phyloP scores from a whole-genome alignment of 306 rosid genomes.

The Pueraria montana region DNA sequence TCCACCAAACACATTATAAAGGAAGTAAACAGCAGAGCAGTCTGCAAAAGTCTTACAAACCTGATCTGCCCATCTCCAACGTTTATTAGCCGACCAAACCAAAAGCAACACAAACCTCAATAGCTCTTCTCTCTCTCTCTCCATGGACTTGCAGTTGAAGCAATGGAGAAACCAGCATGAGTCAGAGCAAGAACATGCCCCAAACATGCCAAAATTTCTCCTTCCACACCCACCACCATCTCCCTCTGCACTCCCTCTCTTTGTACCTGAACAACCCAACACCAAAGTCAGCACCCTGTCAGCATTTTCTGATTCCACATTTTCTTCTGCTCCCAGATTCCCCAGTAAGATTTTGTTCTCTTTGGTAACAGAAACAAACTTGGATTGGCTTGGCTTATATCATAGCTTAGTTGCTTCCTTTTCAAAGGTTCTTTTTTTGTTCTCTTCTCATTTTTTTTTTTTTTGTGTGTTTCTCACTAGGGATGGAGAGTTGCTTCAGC shows the following conservation, averaged over 20 bases:
- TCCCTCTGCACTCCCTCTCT: neutral
- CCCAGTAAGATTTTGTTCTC: neutral
- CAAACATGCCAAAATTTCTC: neutral
- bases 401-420: neutral
- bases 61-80: neutral
- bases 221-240: neutral
- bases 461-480: neutral
- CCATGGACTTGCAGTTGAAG: neutral
- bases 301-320: neutral
- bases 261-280: neutral
- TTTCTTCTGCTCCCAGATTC: neutral
- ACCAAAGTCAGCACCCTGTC: neutral
- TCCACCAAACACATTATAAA: no score
- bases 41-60: conserved; percentile 5
- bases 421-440: neutral
- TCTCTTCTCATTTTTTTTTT: no score
- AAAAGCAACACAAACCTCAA: neutral
- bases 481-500: neutral
- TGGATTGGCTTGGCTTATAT: neutral
- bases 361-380: neutral
- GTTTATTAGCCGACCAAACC: neutral
- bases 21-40: no score
- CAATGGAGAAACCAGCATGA: conserved; percentile 11
- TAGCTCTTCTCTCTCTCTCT: neutral
- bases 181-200: neutral